phyloP scores from a whole-genome alignment of 495 filamentous ascomycete genomes.

The Pseudomonodictys pantanalensis region DNA sequence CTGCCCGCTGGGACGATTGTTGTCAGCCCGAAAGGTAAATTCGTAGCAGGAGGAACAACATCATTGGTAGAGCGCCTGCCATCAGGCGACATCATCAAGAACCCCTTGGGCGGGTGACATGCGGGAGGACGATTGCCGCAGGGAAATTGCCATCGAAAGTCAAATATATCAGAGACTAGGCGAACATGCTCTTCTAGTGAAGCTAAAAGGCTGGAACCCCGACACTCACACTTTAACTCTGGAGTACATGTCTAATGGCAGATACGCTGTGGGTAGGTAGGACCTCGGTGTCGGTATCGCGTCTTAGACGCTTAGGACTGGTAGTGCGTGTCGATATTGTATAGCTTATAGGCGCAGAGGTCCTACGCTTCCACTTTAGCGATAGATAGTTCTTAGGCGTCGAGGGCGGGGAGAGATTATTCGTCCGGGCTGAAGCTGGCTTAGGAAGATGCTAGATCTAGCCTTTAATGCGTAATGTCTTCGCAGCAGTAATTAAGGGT shows the following conservation, averaged over 20 bases:
- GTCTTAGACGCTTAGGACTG: constrained; percentile 13
- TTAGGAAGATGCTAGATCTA: constrained; percentile 5
- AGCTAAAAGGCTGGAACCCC: not conserved
- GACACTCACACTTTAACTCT: not conserved
- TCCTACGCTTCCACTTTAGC: constrained; percentile 1
- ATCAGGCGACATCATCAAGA: not conserved
- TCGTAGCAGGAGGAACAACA: not conserved
- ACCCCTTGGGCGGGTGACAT: not conserved
- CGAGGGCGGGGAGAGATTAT: constrained; percentile 1
- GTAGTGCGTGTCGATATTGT: constrained; percentile 11
- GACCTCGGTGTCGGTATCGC: constrained; percentile 17
- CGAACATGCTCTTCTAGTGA: not conserved
- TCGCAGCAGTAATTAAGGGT: not conserved
- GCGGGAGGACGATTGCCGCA: not conserved
- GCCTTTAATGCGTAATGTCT: not conserved
- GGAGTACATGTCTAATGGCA: not conserved
- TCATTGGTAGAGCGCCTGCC: not conserved
- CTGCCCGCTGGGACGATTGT: not conserved
- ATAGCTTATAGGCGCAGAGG: not conserved
- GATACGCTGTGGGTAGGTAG: constrained; percentile 16
- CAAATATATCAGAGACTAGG: not conserved
- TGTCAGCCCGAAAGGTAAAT: not conserved
- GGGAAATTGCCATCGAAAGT: not conserved
- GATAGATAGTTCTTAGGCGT: constrained; percentile 6
- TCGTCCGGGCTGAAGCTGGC: not conserved